Evolutionary conservation across 225 moss, liverwort and hornwort species (phyloP).

Genomic region (Pseudoscleropodium purum): DNA sequence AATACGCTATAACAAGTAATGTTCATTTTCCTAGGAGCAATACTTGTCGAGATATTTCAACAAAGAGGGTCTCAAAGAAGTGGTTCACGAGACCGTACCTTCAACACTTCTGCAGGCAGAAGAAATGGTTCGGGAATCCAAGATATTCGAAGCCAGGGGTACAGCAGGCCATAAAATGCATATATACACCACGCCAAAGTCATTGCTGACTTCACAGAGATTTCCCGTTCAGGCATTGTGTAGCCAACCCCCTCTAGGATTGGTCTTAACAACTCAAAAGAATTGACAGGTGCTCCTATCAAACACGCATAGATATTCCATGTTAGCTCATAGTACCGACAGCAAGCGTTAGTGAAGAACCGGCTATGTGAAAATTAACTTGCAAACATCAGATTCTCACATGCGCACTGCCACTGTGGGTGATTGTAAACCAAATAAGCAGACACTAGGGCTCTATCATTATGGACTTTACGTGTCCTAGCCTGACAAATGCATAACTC

Average conservation of each 20-base stretch:
- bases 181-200: slow-evolving; percentile 42
- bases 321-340: not conserved
- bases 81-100: slow-evolving; percentile 24
- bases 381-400: not conserved
- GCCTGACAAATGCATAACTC: not conserved
- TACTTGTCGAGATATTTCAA: not conserved
- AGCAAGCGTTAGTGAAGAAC: not conserved
- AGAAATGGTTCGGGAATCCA: slow-evolving; percentile 75
- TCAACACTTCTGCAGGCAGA: slow-evolving; percentile 75
- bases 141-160: slow-evolving; percentile 47
- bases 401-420: not conserved
- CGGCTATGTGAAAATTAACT: not conserved
- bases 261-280: slow-evolving; percentile 54
- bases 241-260: slow-evolving; percentile 69
- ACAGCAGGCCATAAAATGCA: slow-evolving; percentile 53
- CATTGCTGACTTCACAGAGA: slow-evolving; percentile 47
- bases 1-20: not conserved
- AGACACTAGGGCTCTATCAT: not conserved
- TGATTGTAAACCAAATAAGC: not conserved
- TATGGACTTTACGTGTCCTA: not conserved
- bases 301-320: not conserved
- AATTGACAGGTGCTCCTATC: slow-evolving; percentile 73
- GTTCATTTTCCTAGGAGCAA: not conserved
- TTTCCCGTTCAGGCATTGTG: slow-evolving; percentile 38
- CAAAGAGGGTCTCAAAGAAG: not conserved